These are phyloP conservation scores for Yarrowia deformans DNA, from an alignment of 805 yeast genomes.

Conservation along the genomic window DNA sequence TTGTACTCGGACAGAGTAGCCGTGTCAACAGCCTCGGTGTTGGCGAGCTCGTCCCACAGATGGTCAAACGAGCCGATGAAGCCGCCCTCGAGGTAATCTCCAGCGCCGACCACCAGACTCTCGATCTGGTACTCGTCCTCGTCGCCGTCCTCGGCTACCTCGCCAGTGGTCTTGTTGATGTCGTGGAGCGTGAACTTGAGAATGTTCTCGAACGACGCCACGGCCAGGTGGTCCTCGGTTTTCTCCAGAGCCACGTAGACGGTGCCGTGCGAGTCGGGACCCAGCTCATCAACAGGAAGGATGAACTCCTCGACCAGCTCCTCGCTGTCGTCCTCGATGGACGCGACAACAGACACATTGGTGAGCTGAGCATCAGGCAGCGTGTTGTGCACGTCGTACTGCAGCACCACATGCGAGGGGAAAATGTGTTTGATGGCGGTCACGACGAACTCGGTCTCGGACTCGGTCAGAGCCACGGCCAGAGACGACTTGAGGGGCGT, in stretches of 20 bases:
- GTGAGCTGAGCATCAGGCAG: slow-evolving; percentile 77
- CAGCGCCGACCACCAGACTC: slow-evolving; percentile 73
- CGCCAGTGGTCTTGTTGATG: slow-evolving; percentile 73
- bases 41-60: slow-evolving; percentile 72
- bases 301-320: slow-evolving; percentile 74
- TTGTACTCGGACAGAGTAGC: slow-evolving; percentile 63
- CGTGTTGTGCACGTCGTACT: slow-evolving; percentile 85
- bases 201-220: slow-evolving; percentile 66
- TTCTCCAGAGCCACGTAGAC: slow-evolving; percentile 79
- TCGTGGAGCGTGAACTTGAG: slow-evolving; percentile 81
- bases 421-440: slow-evolving; percentile 83
- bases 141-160: slow-evolving; percentile 79
- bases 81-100: slow-evolving; percentile 82
- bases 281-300: slow-evolving; percentile 73
- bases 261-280: slow-evolving; percentile 74
- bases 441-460: slow-evolving; percentile 92
- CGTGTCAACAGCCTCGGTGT: slow-evolving; percentile 66
- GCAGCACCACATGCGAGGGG: slow-evolving; percentile 73
- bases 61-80: slow-evolving; percentile 78
- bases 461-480: slow-evolving; percentile 77
- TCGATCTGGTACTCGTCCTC: slow-evolving; percentile 94
- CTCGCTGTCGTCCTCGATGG: slow-evolving; percentile 52
- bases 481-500: slow-evolving; percentile 73
- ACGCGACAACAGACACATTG: slow-evolving; percentile 69
- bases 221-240: slow-evolving; percentile 55